phyloP scores from a whole-genome alignment of 805 yeast genomes.

The Saccharomycopsis fermentans region DNA sequence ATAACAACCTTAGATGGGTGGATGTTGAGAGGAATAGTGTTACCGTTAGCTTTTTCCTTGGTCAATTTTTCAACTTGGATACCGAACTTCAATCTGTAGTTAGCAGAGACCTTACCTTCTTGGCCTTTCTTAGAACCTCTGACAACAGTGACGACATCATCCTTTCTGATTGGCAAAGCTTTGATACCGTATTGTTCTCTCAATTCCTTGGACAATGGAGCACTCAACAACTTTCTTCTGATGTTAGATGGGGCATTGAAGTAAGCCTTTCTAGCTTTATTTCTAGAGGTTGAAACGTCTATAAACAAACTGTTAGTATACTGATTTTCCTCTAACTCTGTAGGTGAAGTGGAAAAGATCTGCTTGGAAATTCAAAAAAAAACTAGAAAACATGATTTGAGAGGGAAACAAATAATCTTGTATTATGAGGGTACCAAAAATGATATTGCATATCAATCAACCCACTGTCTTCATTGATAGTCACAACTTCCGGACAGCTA shows the following conservation, averaged over 20 bases:
- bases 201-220: constrained; percentile 98
- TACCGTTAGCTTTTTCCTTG: constrained; percentile 97
- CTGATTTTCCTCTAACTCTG: not conserved
- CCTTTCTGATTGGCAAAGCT: constrained; percentile 95
- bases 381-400: not conserved
- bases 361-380: not conserved
- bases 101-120: constrained; percentile 96
- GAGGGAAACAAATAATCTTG: too few relatives aligned
- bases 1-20: constrained; percentile 99
- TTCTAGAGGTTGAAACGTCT: constrained; percentile 99
- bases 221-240: constrained; percentile 91
- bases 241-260: constrained; percentile 95
- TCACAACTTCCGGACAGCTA: too few relatives aligned
- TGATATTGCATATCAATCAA: too few relatives aligned
- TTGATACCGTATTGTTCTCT: constrained; percentile 94
- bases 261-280: constrained; percentile 99
- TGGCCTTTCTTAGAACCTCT: constrained; percentile 99
- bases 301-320: constrained; percentile 22
- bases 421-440: too few relatives aligned
- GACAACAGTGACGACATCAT: constrained; percentile 89
- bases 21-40: constrained; percentile 91
- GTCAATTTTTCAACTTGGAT: constrained; percentile 95
- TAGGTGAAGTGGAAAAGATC: not conserved
- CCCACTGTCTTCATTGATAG: too few relatives aligned
- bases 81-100: constrained; percentile 97